Base-by-base conservation (phyloP, 148 eudicot species). In the Dianthus caryophyllus region DNA sequence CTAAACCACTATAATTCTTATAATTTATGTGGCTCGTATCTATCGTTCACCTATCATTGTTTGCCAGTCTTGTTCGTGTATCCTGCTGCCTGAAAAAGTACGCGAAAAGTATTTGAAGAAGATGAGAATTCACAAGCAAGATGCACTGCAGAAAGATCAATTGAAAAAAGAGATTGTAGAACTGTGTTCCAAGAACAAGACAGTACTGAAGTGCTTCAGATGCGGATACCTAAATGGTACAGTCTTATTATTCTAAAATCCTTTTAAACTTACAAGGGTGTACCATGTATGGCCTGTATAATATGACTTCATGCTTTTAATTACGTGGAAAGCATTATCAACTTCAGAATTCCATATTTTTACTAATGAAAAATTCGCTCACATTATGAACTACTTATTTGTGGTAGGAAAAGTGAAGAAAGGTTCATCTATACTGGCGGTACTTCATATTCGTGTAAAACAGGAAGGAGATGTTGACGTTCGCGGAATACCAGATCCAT, bases 141-240 rank as follows among this genome's bases (percentile, higher is more conserved):
- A 87, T 49, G 64, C 77, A 33, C 70, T 86, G 65, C 83, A 30
- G 78, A 91, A 85, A 85, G 76, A 6, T 71, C 84, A 65, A 21
- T 0, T 79, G 33, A 76, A 68, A 39, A 91, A 88, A 66, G 63
- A 47, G 78, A 70, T 84, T 29, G 79, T 88, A 24, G 78, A 80
- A 67, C 82, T 29, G 73, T 86, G 88, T 75, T 73, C 81, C 68
- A 72, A 68, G 56, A 80, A 78, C 78, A 74, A 79, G 36, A 22
- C 58, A 11, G 31, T 43, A 55, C 73, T 79, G 30, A 62, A 56
- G 73, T 91, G 97, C 76, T 79, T 76, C 61, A 82, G 83, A 79
- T 91, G 97, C 67, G 90, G 92, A 75, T 88, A 83, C 72, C 57
- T 69, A 48, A 88, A 91, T 61, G 97, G 97, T 91, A 74, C 58